phyloP scores from a whole-genome alignment of 192 early-diverging fungal genomes.

The Allomyces arbusculus region DNA sequence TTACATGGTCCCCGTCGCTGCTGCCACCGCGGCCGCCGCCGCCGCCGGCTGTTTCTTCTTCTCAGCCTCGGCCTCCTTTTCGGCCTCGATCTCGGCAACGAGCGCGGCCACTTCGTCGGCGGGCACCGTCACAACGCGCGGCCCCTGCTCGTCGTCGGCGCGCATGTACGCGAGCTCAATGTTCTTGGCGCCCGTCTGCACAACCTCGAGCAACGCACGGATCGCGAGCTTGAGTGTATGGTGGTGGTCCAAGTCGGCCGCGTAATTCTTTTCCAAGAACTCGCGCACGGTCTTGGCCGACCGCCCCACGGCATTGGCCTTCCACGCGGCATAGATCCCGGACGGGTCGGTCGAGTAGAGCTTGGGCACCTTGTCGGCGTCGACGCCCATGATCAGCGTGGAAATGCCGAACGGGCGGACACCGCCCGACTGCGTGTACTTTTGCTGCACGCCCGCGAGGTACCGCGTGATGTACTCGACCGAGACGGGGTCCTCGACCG shows the following conservation, averaged over 20 bases:
- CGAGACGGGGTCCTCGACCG: constrained; percentile 89
- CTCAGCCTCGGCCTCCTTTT: constrained; percentile 78
- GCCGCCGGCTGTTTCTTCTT: constrained; percentile 38
- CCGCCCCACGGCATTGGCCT: constrained; percentile 92
- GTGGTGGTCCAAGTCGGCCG: constrained; percentile 55
- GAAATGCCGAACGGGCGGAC: constrained; percentile 97
- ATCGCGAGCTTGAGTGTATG: constrained; percentile 79
- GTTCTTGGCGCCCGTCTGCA: constrained; percentile 98
- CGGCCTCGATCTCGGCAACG: constrained; percentile 56
- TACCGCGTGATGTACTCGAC: constrained; percentile 95
- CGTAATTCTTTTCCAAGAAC: constrained; percentile 95
- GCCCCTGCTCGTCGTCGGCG: constrained; percentile 18
- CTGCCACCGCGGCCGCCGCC: background rate
- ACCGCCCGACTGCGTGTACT: constrained; percentile 97
- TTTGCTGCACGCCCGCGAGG: constrained; percentile 92
- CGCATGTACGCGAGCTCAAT: constrained; percentile 94
- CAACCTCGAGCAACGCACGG: constrained; percentile 83
- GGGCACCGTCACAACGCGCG: constrained; percentile 13
- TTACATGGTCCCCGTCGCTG: background rate
- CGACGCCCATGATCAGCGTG: constrained; percentile 86
- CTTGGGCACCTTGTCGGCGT: constrained; percentile 64
- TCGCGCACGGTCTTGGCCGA: constrained; percentile 94
- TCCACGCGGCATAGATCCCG: constrained; percentile 98
- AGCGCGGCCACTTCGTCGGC: constrained; percentile 53
- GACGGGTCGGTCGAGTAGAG: constrained; percentile 96